phyloP scores from a whole-genome alignment of 257 asterid genomes.

The Plantago major region DNA sequence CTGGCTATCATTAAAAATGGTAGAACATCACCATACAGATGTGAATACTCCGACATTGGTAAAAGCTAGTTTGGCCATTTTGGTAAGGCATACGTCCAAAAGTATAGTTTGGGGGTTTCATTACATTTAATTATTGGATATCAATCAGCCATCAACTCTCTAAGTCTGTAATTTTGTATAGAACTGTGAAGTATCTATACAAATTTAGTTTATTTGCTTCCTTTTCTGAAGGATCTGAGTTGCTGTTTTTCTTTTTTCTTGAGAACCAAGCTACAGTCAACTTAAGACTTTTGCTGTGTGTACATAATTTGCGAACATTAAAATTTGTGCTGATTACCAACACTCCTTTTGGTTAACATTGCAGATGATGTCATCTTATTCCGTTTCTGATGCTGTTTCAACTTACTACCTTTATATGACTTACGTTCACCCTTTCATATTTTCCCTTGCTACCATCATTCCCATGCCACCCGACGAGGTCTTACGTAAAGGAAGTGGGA shows the following conservation, averaged over 20 bases:
- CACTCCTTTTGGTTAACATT: constrained; percentile 27
- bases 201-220: neutral
- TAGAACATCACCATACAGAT: neutral
- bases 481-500: constrained; percentile 97
- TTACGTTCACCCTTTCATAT: constrained; percentile 95
- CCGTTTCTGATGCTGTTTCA: constrained; percentile 98
- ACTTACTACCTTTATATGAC: constrained; percentile 97
- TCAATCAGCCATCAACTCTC: constrained; percentile 14
- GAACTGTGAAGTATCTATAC: neutral
- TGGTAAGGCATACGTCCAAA: neutral
- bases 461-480: constrained; percentile 99
- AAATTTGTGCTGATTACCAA: constrained; percentile 10
- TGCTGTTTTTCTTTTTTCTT: too few relatives aligned
- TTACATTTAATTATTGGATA: constrained; percentile 7
- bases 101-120: neutral
- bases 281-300: constrained; percentile 2
- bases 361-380: constrained; percentile 99
- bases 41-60: constrained; percentile 6
- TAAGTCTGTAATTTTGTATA: neutral
- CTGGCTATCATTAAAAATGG: neutral
- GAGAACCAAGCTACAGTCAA: too few relatives aligned
- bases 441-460: constrained; percentile 94
- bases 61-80: constrained; percentile 14
- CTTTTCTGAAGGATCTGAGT: too few relatives aligned
- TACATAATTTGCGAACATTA: constrained; percentile 9